Percentiles rank a stretch among this genome's conserved stretches.
phyloP scores from a whole-genome alignment of 345 rosid genomes.

The Hibiscus trionum region DNA sequence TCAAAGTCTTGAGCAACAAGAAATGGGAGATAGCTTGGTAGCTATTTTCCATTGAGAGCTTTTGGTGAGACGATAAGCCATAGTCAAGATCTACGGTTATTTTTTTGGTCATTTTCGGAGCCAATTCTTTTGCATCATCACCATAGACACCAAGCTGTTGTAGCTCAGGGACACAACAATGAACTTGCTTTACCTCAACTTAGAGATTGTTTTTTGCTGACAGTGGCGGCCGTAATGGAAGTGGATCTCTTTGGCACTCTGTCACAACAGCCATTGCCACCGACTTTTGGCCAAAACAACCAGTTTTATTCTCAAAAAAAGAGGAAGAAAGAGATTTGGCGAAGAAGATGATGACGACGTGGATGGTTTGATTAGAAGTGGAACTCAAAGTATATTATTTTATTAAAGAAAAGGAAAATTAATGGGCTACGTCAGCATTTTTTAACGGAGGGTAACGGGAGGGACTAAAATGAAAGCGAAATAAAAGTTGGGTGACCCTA shows the following conservation, averaged over 20 bases:
- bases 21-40: slow-evolving; percentile 21
- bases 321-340: slow-evolving; percentile 13
- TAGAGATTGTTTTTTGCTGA: slow-evolving; percentile 33
- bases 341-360: too few species aligned
- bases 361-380: too few species aligned
- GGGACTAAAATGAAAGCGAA: too few species aligned
- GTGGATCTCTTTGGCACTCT: slow-evolving; percentile 42
- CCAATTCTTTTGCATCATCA: slow-evolving; percentile 36
- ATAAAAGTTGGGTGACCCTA: too few species aligned
- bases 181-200: slow-evolving; percentile 37
- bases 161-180: slow-evolving; percentile 20
- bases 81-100: slow-evolving; percentile 80
- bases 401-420: too few species aligned
- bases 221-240: slow-evolving; percentile 21
- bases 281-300: slow-evolving; percentile 51
- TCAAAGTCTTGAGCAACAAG: slow-evolving; percentile 16
- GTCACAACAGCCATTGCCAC: slow-evolving; percentile 31
- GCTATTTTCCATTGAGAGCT: slow-evolving; percentile 63
- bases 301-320: slow-evolving; percentile 71
- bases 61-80: slow-evolving; percentile 45
- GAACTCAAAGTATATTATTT: too few species aligned
- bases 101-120: slow-evolving; percentile 68
- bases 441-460: too few species aligned
- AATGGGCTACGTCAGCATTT: too few species aligned
- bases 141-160: slow-evolving; percentile 22